These are phyloP conservation scores for Rhodotorula sp. DNA, from an alignment of 1,284 basidiomycete genomes.

Conservation along the genomic window DNA sequence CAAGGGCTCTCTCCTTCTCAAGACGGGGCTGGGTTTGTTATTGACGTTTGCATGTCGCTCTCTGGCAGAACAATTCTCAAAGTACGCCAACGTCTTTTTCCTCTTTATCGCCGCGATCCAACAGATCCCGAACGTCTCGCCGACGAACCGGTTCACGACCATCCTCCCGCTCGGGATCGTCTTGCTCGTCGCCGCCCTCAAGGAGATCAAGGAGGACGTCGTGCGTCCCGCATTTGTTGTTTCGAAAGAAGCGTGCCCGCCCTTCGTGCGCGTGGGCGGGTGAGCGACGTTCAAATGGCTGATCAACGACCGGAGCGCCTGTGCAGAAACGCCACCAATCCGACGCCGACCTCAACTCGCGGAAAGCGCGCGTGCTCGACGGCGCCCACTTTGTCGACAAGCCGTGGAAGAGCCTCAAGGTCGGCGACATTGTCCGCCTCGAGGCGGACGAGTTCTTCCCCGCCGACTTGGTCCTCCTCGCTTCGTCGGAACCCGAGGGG, in stretches of 20 bases:
- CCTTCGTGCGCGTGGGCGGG: too few relatives aligned
- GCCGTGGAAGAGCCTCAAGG: conserved; percentile 85
- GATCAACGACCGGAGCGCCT: too few relatives aligned
- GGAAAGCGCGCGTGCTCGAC: conserved; percentile 72
- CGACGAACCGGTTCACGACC: conserved; percentile 93
- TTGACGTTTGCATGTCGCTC: background rate
- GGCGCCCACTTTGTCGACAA: conserved; percentile 65
- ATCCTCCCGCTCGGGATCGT: conserved; percentile 89
- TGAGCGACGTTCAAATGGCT: too few relatives aligned
- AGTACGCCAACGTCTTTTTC: conserved; percentile 99
- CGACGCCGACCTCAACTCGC: conserved; percentile 86
- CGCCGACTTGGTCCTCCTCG: conserved; percentile 84
- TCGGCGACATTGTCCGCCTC: conserved; percentile 89
- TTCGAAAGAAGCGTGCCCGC: too few relatives aligned
- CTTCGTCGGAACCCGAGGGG: conserved; percentile 92
- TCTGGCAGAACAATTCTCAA: conserved; percentile 86
- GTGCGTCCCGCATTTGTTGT: too few relatives aligned
- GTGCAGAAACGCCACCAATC: conserved; percentile 94
- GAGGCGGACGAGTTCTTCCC: conserved; percentile 95
- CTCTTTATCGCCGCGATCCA: conserved; percentile 97
- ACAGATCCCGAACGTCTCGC: conserved; percentile 96
- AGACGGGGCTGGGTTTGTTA: background rate
- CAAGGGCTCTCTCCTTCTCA: background rate
- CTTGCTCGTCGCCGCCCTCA: conserved; percentile 91
- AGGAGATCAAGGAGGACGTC: conserved; percentile 93